Evolutionary conservation across 1,139 yeast species (phyloP), one percentile per base, ranked within the genome.

Genomic region (Hyphopichia khmerensis): DNA sequence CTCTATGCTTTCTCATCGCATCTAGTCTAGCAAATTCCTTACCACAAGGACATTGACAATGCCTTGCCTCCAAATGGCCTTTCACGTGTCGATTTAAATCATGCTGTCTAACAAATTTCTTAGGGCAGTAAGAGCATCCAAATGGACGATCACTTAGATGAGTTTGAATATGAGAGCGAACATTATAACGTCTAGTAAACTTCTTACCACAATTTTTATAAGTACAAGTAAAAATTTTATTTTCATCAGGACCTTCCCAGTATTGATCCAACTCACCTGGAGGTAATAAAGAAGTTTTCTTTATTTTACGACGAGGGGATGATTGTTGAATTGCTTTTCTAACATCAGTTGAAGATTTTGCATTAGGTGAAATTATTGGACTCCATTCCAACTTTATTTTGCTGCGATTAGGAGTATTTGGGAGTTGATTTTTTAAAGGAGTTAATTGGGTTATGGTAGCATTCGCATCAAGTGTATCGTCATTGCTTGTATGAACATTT

Each of bases 121-220:
- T 84, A 4, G 81, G 79, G 60, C 93, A 87, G 48, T 69, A 68
- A 13, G 62, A 56, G 56, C 86, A 83, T 4, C 72, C 72, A 64
- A 83, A 85, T 1, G 99, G 99, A 43, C 98, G 72, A 62, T 95
- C 99, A 60, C 95, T 84, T 41, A 95, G 69, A 71, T 95, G 99
- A 0, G 99, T 95, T 61, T 95, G 99, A 44, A 95, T 91, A 61
- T 95, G 99, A 0, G 97, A 89, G 47, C 98, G 75, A n/a, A 89
- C 90, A 59, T 95, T 95, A 65, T 95, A 95, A 40, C 96, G 74
- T 57, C 99, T 75, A 9, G 91, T 83, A 65, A 95, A 93, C 44
- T 78, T 71, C 63, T 95, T 90, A 15, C 88, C 87, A 65, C 99
- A 95, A 42, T 79, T 77, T 21, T 87, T 80, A 62, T 75, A 93